These are phyloP conservation scores for Diaporthe sp. DNA, from an alignment of 2,329 filamentous ascomycete species.

Conservation along the genomic window DNA sequence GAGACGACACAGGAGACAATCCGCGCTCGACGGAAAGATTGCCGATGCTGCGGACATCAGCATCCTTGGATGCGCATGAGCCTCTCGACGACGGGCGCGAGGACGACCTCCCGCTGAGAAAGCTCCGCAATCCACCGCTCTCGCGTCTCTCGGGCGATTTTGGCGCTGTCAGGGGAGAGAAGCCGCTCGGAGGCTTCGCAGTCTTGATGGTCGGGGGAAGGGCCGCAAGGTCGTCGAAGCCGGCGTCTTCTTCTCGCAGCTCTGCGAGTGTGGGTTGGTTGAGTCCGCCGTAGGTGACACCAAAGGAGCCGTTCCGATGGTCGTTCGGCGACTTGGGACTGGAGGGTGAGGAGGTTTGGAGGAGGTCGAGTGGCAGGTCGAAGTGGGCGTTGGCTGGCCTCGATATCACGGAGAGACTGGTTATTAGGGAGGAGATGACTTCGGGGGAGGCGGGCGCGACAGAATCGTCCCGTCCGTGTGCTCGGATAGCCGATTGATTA, in stretches of 20 bases:
- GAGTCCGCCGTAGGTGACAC: slow-evolving; percentile 81
- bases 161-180: slow-evolving; percentile 78
- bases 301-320: slow-evolving; percentile 69
- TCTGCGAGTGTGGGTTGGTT: slow-evolving; percentile 65
- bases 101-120: slow-evolving; percentile 65
- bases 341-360: slow-evolving; percentile 49
- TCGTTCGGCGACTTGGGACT: slow-evolving; percentile 48
- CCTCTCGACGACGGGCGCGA: slow-evolving; percentile 73
- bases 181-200: slow-evolving; percentile 83
- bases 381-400: slow-evolving; percentile 79
- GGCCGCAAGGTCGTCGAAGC: slow-evolving; percentile 73
- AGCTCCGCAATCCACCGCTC: slow-evolving; percentile 66
- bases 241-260: slow-evolving; percentile 60
- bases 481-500: slow-evolving; percentile 26
- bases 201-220: slow-evolving; percentile 83
- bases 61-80: slow-evolving; percentile 68
- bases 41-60: slow-evolving; percentile 74
- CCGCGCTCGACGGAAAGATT: slow-evolving; percentile 75
- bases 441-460: slow-evolving; percentile 72
- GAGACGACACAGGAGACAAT: slow-evolving; percentile 53
- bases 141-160: slow-evolving; percentile 65
- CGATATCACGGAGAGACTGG: slow-evolving; percentile 77
- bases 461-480: slow-evolving; percentile 38
- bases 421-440: slow-evolving; percentile 79
- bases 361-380: slow-evolving; percentile 66